Base-by-base conservation (phyloP, 2,329 filamentous ascomycete genomes). In the Colletotrichum incanum region DNA sequence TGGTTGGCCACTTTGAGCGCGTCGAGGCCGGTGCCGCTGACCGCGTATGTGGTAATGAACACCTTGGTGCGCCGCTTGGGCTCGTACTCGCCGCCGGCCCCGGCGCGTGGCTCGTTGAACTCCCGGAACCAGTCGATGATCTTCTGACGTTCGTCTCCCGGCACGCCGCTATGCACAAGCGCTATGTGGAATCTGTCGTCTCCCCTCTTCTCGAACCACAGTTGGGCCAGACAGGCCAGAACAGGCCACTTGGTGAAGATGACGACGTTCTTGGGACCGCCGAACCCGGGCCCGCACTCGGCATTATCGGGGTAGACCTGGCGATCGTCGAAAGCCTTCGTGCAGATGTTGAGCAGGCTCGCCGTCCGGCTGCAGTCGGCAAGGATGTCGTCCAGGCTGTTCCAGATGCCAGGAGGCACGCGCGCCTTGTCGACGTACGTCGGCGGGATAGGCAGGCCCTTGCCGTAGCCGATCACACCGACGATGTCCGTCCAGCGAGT, bases 11-110 rank as follows among this genome's bases (percentile, higher is more conserved):
- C 52, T 11, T 55, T 55, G 11, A 55, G n/a, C 52, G 14, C 26
- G 52, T 55, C 52, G 14, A 55, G 23, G 52, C 52, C 52, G 34
- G 52, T 55, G 52, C 52, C 52, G 52, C 14, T 18, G n/a, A 55
- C 14, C n/a, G 52, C 52, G 52, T 55, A 55, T 28, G 52, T 55
- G 4, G 26, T 26, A 5, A 55, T 28, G n/a, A 55, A n/a, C 9
- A 55, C 16, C 43, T 47, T 47, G 16, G 43, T 47, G 43, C 16
- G 18, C 18, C 18, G 16, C 43, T 47, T 47, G 3, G 43, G 43
- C 43, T 20, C 20, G 20, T 6, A 20, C 4, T 47, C 20, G 43
- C 43, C 43, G 43, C 43, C 9, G 18, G 43, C 43, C 12, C 16
- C 39, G 43, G 43, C 4, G 43, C 20, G 20, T 41, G 39, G 39